phyloP scores from a whole-genome alignment of 2,329 filamentous ascomycete genomes.

The Aspergillus quadricinctus region DNA sequence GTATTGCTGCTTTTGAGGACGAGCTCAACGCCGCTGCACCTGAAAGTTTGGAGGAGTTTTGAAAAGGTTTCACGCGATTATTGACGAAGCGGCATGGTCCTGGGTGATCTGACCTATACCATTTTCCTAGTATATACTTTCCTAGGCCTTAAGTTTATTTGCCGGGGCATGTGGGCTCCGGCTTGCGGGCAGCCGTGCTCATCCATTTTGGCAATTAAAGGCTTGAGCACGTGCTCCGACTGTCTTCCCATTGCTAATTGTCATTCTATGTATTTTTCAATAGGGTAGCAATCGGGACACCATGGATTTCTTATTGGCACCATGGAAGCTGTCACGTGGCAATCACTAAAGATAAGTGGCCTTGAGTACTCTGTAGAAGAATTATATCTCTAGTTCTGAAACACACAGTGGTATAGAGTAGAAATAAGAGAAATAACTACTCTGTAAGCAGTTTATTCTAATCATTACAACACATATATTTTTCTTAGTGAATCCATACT shows the following conservation, averaged over 20 bases:
- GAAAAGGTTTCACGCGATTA: neutral
- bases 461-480: too few species aligned
- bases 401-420: too few species aligned
- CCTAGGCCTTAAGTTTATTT: neutral
- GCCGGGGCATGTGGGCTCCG: neutral
- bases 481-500: too few species aligned
- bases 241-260: neutral
- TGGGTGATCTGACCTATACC: neutral
- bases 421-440: too few species aligned
- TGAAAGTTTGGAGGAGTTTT: neutral
- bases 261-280: too few species aligned
- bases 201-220: neutral
- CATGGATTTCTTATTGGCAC: too few species aligned
- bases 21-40: conserved; percentile 19
- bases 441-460: too few species aligned
- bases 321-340: too few species aligned
- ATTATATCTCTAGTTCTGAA: too few species aligned
- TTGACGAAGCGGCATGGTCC: neutral
- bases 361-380: too few species aligned
- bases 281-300: too few species aligned
- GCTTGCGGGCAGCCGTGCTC: neutral
- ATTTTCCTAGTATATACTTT: neutral
- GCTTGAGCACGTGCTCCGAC: neutral
- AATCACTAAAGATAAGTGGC: too few species aligned
- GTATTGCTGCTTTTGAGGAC: conserved; percentile 31